Percentiles rank a stretch among this genome's conserved stretches.
These are phyloP conservation scores for Agrocybe chaxingu DNA, from an alignment of 768 basidiomycete genomes.

Conservation along the genomic window DNA sequence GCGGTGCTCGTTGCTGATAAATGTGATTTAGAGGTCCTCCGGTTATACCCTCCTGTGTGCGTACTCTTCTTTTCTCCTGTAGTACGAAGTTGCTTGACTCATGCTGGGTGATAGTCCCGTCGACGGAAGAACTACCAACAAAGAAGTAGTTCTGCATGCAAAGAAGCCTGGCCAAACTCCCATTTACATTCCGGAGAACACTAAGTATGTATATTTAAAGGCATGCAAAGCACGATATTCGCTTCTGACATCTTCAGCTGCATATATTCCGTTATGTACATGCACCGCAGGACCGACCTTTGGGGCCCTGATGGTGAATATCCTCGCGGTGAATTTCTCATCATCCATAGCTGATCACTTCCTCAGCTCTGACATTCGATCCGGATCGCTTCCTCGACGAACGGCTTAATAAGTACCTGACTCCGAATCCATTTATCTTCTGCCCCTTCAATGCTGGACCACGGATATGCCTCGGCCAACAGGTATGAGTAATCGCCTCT, in stretches of 20 bases:
- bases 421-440: constrained; percentile 40
- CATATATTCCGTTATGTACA: constrained; percentile 46
- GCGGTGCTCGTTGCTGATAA: not conserved
- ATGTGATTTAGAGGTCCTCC: constrained; percentile 32
- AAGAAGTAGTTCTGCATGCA: too few species aligned
- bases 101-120: not conserved
- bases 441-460: constrained; percentile 38
- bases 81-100: not conserved
- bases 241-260: not conserved
- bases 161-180: too few species aligned
- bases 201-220: too few species aligned
- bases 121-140: not conserved
- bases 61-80: constrained; percentile 3
- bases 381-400: constrained; percentile 58
- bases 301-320: constrained; percentile 66
- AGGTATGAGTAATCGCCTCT: constrained; percentile 20
- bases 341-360: not conserved
- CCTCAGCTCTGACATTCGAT: constrained; percentile 44
- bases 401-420: constrained; percentile 40
- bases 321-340: too few species aligned
- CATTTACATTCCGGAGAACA: too few species aligned
- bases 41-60: constrained; percentile 34
- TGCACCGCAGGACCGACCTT: constrained; percentile 61
- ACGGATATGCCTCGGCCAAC: constrained; percentile 36
- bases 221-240: not conserved